Evolutionary conservation across 176 grass and related monocot species (phyloP).

Genomic region (Zoysia japonica): DNA sequence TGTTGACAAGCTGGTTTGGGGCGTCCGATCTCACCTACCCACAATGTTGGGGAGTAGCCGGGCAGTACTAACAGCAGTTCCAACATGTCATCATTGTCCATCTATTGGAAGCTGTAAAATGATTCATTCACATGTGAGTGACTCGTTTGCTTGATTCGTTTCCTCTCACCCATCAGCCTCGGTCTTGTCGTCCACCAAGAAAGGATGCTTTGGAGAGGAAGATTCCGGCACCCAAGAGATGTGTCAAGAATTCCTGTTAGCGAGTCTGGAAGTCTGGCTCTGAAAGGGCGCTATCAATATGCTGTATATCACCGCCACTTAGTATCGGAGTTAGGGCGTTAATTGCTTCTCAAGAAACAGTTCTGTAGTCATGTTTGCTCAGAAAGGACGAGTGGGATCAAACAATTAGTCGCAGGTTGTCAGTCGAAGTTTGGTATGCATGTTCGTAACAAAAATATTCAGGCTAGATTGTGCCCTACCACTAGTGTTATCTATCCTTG

Average conservation of each 20-base stretch:
- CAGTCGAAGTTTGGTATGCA: constrained; percentile 38
- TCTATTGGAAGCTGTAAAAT: constrained; percentile 34
- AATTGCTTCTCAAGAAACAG: constrained; percentile 8
- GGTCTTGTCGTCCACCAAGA: constrained; percentile 32
- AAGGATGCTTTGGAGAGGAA: neutral
- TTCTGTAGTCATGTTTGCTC: neutral
- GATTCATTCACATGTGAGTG: constrained; percentile 27
- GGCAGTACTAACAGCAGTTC: constrained; percentile 1
- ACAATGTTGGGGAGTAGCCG: constrained; percentile 4
- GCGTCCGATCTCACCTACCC: constrained; percentile 12
- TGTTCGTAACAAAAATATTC: constrained; percentile 34
- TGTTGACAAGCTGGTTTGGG: constrained; percentile 35
- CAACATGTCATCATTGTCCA: constrained; percentile 10
- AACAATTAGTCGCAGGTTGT: neutral
- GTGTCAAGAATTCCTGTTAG: constrained; percentile 12
- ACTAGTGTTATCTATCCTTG: neutral
- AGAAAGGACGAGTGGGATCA: constrained; percentile 9
- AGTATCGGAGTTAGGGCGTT: neutral
- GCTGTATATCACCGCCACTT: neutral
- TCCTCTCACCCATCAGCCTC: constrained; percentile 32
- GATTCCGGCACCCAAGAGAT: constrained; percentile 24
- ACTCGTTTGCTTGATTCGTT: constrained; percentile 8
- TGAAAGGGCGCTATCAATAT: constrained; percentile 3
- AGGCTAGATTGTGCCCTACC: constrained; percentile 43
- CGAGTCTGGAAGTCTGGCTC: neutral